These are phyloP conservation scores for Fusarium anguioides DNA, from an alignment of 2,329 filamentous ascomycete genomes.

Conservation along the genomic window DNA sequence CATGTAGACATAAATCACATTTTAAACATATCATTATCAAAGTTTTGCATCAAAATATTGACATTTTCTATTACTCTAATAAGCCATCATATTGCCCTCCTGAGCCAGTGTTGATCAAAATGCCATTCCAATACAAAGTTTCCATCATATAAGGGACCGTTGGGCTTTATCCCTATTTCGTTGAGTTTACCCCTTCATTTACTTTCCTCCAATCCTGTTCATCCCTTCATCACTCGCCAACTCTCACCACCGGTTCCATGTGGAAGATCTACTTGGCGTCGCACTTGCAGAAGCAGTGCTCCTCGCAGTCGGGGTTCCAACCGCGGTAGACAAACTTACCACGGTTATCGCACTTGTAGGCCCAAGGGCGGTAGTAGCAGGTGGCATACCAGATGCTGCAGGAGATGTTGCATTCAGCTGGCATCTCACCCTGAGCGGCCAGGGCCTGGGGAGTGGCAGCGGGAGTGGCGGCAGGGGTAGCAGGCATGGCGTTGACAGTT, in stretches of 20 bases:
- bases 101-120: not conserved
- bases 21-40: fast-evolving
- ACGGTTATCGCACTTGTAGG: slow-evolving; percentile 7
- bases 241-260: not conserved
- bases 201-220: no score
- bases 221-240: no score
- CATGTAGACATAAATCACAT: not conserved
- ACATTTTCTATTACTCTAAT: not conserved
- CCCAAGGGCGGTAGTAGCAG: slow-evolving; percentile 15
- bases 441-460: not conserved
- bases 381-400: slow-evolving; percentile 6
- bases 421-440: not conserved
- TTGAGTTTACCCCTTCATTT: not conserved
- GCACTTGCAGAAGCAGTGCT: slow-evolving; percentile 17
- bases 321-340: not conserved
- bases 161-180: no score
- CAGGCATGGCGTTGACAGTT: not conserved
- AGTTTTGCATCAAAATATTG: not conserved
- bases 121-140: not conserved
- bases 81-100: no score
- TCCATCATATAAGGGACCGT: no score
- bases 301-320: slow-evolving; percentile 16
- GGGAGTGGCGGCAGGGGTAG: not conserved
- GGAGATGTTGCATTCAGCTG: not conserved
- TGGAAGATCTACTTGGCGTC: slow-evolving; percentile 1